phyloP scores from a whole-genome alignment of 2,329 filamentous ascomycete species.

The Xylariaceae sp. region DNA sequence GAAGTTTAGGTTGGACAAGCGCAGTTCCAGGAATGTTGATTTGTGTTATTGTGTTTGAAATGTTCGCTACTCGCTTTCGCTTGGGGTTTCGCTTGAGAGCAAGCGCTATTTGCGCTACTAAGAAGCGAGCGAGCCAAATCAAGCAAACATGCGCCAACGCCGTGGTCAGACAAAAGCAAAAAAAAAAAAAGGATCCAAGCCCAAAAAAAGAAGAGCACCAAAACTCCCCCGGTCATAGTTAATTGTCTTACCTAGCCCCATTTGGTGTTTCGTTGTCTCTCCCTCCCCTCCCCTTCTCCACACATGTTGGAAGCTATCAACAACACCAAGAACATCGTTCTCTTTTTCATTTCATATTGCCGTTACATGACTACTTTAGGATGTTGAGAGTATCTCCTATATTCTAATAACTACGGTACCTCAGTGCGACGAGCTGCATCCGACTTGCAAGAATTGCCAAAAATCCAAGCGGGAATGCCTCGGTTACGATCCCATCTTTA shows the following conservation, averaged over 20 bases:
- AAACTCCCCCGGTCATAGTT: neutral
- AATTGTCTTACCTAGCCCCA: slow-evolving; percentile 26
- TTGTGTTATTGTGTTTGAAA: slow-evolving; percentile 24
- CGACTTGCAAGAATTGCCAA: slow-evolving; percentile 87
- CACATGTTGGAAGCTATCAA: slow-evolving; percentile 18
- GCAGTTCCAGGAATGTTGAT: slow-evolving; percentile 9
- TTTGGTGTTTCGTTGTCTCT: slow-evolving; percentile 24
- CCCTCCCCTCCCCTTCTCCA: slow-evolving; percentile 15
- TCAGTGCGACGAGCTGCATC: slow-evolving; percentile 96
- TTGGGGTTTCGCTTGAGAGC: slow-evolving; percentile 46
- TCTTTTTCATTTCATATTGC: neutral
- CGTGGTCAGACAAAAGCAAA: slow-evolving; percentile 26
- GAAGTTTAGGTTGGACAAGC: slow-evolving; percentile 6
- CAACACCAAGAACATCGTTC: slow-evolving; percentile 11
- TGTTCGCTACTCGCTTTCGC: slow-evolving; percentile 32
- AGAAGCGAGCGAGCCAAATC: slow-evolving; percentile 43
- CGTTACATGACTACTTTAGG: neutral
- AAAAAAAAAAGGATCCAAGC: neutral
- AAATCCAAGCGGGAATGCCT: slow-evolving; percentile 88
- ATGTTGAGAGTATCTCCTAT: neutral
- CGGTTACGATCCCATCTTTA: slow-evolving; percentile 88
- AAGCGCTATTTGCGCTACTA: slow-evolving; percentile 45
- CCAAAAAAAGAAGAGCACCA: slow-evolving; percentile 14
- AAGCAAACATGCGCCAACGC: slow-evolving; percentile 29
- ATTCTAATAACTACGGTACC: slow-evolving; percentile 19